Evolutionary conservation across 768 basidiomycete genomes (phyloP), one percentile per base, ranked within the genome.

Genomic region (Kwoniella sp.): DNA sequence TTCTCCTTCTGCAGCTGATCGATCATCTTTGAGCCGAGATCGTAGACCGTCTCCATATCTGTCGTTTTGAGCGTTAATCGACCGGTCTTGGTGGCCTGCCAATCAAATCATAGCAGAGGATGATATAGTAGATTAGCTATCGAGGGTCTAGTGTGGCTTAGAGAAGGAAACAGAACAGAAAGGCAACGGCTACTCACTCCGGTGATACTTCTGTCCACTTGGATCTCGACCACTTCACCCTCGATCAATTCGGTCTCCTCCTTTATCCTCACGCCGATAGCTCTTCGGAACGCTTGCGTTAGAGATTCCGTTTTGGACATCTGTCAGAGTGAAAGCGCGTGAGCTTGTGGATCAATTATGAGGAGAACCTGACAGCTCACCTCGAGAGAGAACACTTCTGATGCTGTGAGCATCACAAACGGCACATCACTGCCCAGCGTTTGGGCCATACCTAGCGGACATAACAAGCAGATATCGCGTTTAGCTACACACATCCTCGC

Each of bases 41-140:
- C 96, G 79, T 99, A 99, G 31, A 99, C 90, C 4, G 96, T 98
- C 83, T 98, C 96, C 96, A 99, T 98, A 80, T 98, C 95, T 1
- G 93, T 96, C 15, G 93, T 95, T 82, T 98, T 98, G 74, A 99
- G 90, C 0, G 96, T 98, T 66, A 98, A 81, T 79, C 96, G 94
- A 2, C 95, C 96, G 1, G 96, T 97, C 83, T 97, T 98, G 3
- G 93, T 96, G 0, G 94, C 92, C 94, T 96, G 50, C 50, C 20
- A 31, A 20, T 29, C 37, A 20, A 52, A 3, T 5, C 17, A 47
- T 11, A 1, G 0, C 7, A 23, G 47, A 48, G 8, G 47, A 8
- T 7, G 8, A 4, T 48, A 8, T 5, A 23, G 7, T 48, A n/a
- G 34, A 37, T 7, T 37, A 37, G 7, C 34, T 37, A 37, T 37